Conservation (phyloP, 225 moss, liverwort and hornwort species). For the Marchantia paleacea region DNA sequence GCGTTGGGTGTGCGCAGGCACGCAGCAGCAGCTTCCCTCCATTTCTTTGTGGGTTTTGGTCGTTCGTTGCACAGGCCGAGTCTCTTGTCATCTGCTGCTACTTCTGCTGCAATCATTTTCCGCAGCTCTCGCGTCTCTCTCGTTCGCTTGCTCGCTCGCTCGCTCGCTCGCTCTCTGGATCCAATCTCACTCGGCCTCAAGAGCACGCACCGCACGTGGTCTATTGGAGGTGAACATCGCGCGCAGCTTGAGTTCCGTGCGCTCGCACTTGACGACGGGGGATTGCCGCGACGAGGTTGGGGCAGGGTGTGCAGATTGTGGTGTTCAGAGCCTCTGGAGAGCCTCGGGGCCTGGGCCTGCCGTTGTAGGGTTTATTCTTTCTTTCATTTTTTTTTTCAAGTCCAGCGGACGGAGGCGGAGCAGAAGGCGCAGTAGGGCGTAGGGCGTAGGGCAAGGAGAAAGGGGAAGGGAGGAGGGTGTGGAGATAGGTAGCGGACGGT, state of each 20-base stretch:
- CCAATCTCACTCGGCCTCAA: background rate
- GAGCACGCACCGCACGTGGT: no score
- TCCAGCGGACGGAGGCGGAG: background rate
- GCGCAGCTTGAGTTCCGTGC: background rate
- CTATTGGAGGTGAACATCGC: no score
- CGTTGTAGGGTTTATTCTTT: background rate
- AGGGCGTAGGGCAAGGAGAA: background rate
- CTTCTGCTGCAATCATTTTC: background rate
- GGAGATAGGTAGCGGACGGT: background rate
- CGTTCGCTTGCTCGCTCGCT: background rate
- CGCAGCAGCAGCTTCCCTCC: background rate
- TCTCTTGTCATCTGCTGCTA: background rate
- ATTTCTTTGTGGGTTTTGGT: background rate
- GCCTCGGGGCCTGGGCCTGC: background rate
- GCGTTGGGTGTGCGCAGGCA: background rate
- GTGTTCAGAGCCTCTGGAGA: background rate
- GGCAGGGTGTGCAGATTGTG: background rate
- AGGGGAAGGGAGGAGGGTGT: no score
- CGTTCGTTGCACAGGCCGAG: background rate
- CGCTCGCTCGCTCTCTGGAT: no score
- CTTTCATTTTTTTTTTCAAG: background rate
- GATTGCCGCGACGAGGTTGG: background rate
- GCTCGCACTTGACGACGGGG: background rate
- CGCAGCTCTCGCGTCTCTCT: background rate
- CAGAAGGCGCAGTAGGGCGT: background rate